Evolutionary conservation across 768 basidiomycete genomes (phyloP).

Genomic region (Trichaptum fuscoviolaceum): DNA sequence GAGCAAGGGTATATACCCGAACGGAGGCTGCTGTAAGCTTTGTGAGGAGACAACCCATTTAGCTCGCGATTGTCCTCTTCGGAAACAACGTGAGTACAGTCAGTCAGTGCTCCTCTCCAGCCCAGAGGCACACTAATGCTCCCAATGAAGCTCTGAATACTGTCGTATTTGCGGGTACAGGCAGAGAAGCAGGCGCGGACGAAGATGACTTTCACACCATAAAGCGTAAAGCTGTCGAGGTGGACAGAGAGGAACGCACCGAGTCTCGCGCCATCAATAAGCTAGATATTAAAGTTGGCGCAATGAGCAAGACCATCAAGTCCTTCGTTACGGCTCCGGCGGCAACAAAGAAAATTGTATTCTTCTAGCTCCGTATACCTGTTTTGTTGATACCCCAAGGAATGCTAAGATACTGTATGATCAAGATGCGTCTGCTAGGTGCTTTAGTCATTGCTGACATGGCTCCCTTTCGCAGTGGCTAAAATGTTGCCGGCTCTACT

Average conservation of each 20-base stretch:
- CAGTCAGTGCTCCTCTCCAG: background rate
- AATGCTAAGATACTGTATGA: background rate
- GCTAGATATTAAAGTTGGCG: conserved; percentile 39
- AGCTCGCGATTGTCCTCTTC: conserved; percentile 72
- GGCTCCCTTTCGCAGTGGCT: background rate
- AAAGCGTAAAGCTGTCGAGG: conserved; percentile 55
- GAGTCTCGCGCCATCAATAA: conserved; percentile 37
- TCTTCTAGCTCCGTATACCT: background rate
- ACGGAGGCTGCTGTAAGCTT: conserved; percentile 86
- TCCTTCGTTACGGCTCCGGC: conserved; percentile 18
- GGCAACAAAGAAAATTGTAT: background rate
- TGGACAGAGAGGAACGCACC: conserved; percentile 55
- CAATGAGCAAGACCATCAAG: conserved; percentile 27
- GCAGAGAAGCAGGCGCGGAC: conserved; percentile 68
- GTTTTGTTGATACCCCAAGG: background rate
- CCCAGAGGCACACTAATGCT: background rate
- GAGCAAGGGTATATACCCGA: conserved; percentile 79
- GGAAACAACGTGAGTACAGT: conserved; percentile 45
- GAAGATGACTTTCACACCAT: conserved; percentile 92
- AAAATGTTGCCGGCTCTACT: background rate
- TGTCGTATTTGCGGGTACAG: conserved; percentile 38
- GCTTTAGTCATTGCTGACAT: no score
- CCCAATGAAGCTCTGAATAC: conserved; percentile 6
- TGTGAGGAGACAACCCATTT: conserved; percentile 84
- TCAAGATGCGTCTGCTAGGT: background rate